phyloP scores from a whole-genome alignment of 1,139 yeast genomes.

The Sugiyamaella pinicola region DNA sequence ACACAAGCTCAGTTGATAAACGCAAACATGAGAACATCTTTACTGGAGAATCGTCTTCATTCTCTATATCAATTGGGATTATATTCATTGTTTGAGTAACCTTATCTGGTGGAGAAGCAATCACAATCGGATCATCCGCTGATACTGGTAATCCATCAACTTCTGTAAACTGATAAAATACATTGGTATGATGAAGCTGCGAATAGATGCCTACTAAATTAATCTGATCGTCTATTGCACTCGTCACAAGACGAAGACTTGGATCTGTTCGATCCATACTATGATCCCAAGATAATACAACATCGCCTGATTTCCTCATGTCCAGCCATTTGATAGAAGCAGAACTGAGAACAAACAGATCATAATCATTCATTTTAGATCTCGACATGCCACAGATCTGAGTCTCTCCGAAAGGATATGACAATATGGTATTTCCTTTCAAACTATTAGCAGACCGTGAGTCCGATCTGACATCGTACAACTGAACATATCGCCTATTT shows the following conservation, averaged over 20 bases:
- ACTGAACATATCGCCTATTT: constrained; percentile 27
- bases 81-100: constrained; percentile 14
- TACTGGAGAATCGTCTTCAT: neutral
- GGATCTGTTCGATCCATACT: constrained; percentile 58
- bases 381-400: constrained; percentile 26
- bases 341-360: constrained; percentile 35
- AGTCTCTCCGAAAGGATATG: neutral
- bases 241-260: constrained; percentile 50
- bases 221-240: constrained; percentile 32
- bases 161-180: constrained; percentile 50
- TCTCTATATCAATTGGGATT: constrained; percentile 22
- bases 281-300: constrained; percentile 72
- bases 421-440: constrained; percentile 5
- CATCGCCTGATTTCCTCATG: constrained; percentile 34
- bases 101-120: constrained; percentile 25
- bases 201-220: constrained; percentile 49
- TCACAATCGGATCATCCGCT: constrained; percentile 47
- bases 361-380: constrained; percentile 25
- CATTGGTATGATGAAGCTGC: constrained; percentile 46
- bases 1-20: constrained; percentile 34
- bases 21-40: constrained; percentile 20
- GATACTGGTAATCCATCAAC: constrained; percentile 47
- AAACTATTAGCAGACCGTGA: neutral
- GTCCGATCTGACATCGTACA: constrained; percentile 27
- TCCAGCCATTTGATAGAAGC: constrained; percentile 37